A percentile compares a stretch with the other conserved stretches of the same genome.
Evolutionary conservation across 2,329 filamentous ascomycete genomes (phyloP).

Genomic region (Chaetomium strumarium): DNA sequence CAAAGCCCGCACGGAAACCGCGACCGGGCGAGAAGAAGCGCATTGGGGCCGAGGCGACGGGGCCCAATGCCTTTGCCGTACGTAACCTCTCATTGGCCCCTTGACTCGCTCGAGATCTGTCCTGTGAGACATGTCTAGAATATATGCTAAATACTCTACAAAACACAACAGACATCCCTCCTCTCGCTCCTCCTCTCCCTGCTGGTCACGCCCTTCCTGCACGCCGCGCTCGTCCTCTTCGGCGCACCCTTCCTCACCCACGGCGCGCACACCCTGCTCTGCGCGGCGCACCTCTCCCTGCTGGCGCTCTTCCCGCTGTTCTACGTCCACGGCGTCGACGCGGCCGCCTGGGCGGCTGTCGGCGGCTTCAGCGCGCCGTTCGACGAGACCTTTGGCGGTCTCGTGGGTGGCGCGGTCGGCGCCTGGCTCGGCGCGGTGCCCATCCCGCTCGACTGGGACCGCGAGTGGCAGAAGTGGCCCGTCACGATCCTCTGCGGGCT

Average conservation of each 20-base stretch:
- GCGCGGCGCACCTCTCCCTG: constrained; percentile 73
- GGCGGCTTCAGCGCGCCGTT: constrained; percentile 63
- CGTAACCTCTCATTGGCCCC: constrained; percentile 21
- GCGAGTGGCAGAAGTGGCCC: constrained; percentile 98
- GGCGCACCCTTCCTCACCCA: constrained; percentile 87
- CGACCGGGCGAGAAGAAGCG: constrained; percentile 19
- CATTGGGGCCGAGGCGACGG: constrained; percentile 31
- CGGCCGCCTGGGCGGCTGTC: constrained; percentile 62
- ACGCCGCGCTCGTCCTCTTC: constrained; percentile 72
- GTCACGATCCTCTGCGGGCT: constrained; percentile 82
- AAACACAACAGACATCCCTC: constrained; percentile 36
- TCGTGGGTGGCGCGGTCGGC: constrained; percentile 71
- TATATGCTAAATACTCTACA: background rate
- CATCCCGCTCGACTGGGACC: constrained; percentile 95
- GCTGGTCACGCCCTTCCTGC: constrained; percentile 59
- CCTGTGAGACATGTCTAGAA: background rate
- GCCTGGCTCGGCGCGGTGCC: constrained; percentile 93
- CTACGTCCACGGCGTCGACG: constrained; percentile 78
- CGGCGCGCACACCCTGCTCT: constrained; percentile 68
- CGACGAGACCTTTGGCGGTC: constrained; percentile 78
- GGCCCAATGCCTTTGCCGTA: constrained; percentile 44
- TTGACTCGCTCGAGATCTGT: background rate
- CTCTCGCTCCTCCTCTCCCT: constrained; percentile 34
- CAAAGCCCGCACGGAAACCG: constrained; percentile 35
- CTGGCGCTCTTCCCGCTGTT: constrained; percentile 74